Evolutionary conservation across 495 filamentous ascomycete species (phyloP).

Genomic region (Aspergillus steynii): DNA sequence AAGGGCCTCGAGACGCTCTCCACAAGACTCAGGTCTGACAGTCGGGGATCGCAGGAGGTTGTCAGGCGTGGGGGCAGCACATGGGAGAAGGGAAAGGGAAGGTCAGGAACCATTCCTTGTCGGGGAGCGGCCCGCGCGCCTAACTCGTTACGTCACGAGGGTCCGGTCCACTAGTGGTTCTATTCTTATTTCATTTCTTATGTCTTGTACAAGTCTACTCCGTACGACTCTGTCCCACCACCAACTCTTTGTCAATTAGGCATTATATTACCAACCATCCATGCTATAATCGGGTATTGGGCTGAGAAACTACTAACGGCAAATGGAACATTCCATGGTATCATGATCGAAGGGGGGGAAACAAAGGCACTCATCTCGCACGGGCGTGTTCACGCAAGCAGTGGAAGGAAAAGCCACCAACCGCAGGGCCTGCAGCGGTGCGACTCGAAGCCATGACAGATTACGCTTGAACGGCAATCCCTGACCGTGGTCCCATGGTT

Average conservation of each 20-base stretch:
- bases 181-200: no score
- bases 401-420: conserved; percentile 3
- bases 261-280: conserved; percentile 8
- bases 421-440: conserved; percentile 35
- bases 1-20: no score
- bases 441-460: conserved; percentile 4
- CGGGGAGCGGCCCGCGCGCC: background rate
- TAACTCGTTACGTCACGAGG: background rate
- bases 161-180: background rate
- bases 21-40: background rate
- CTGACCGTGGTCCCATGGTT: conserved; percentile 29
- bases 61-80: background rate
- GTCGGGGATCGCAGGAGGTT: background rate
- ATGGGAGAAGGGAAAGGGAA: conserved; percentile 1
- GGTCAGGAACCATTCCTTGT: background rate
- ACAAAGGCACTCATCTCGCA: background rate
- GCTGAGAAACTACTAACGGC: conserved; percentile 18
- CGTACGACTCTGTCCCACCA: no score
- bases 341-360: background rate
- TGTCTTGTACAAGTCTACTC: no score
- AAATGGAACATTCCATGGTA: background rate
- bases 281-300: conserved; percentile 31
- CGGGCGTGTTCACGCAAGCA: background rate
- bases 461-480: conserved; percentile 22
- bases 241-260: background rate